Evolutionary conservation across 441 rosid species (phyloP).

Genomic region (Erodium trifolium): DNA sequence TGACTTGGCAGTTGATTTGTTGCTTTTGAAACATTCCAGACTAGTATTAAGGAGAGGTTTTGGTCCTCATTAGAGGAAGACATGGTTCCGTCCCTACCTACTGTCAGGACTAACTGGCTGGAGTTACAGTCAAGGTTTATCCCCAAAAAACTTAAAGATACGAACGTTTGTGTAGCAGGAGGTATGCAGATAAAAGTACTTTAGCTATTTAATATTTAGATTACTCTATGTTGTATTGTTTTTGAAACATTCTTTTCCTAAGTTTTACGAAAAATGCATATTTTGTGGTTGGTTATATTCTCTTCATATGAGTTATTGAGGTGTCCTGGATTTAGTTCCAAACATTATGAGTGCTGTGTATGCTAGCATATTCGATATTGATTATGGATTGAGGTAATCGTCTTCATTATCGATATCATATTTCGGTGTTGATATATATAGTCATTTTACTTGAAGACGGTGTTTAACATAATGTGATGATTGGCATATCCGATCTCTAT

Average conservation of each 20-base stretch:
- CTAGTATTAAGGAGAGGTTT: slow-evolving; percentile 58
- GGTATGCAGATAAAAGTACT: slow-evolving; percentile 65
- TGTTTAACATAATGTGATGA: not conserved
- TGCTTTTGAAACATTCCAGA: slow-evolving; percentile 34
- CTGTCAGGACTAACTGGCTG: slow-evolving; percentile 85
- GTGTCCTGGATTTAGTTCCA: not conserved
- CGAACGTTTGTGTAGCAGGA: slow-evolving; percentile 95
- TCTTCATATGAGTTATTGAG: not conserved
- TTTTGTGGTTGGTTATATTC: not conserved
- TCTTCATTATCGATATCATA: not conserved
- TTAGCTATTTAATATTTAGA: slow-evolving; percentile 16
- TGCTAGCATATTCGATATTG: not conserved
- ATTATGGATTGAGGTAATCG: slow-evolving; percentile 3
- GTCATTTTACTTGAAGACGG: not conserved
- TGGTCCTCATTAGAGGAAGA: slow-evolving; percentile 93
- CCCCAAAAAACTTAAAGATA: slow-evolving; percentile 51
- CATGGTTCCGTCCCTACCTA: slow-evolving; percentile 66
- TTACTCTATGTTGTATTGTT: not conserved
- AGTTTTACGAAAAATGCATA: slow-evolving; percentile 1
- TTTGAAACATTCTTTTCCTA: not conserved
- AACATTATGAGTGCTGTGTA: not conserved
- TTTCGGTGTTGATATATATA: not conserved
- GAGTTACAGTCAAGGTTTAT: slow-evolving; percentile 79
- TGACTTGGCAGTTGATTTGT: slow-evolving; percentile 14
- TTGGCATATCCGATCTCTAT: not conserved